Evolutionary conservation across 2,329 filamentous ascomycete species (phyloP), one percentile per base, ranked within the genome.

Genomic region (Exophiala alcalophila): DNA sequence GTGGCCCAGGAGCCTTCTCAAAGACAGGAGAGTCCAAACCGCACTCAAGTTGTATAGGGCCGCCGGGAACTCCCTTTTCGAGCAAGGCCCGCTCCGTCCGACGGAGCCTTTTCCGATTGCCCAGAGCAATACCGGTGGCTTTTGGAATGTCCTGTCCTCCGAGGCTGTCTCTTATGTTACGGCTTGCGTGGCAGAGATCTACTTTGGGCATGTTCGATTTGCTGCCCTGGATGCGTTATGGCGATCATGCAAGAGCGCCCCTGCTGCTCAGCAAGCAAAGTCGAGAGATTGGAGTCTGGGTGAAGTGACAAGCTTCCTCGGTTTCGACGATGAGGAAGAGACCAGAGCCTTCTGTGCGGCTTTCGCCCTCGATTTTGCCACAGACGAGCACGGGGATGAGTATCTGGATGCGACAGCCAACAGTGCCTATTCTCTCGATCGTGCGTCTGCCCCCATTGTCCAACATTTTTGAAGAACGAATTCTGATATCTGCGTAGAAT

Each of bases 141-240:
- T 82, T 53, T 83, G 80, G 69, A 67, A 65, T 7, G 55, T 79
- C 12, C 60, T 83, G 28, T 66, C 68, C 40, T 81, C 78, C 1
- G 66, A 66, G 3, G 65, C 68, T 21, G 70, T 78, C 1, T 77
- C 79, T 0, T 83, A 81, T 54, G 63, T 82, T 5, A 77, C 80
- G 73, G 78, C 74, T 5, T 83, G 80, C 59, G 76, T 80, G 16
- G 76, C 78, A 1, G 80, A 83, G 54, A 73, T 80, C 8, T 76
- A 76, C 49, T 83, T 83, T 61, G 76, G 75, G 40, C 64, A 74
- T 18, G 64, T 83, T 29, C 74, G 80, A 8, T 69, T 75, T 36
- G 72, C 70, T 16, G 71, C 74, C 4, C 67, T 83, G 31, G 71
- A 75, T 26, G 67, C 70, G 2, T 71, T 80, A 27, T 76, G 70